Percentiles rank a stretch among this genome's conserved stretches.
phyloP scores from a whole-genome alignment of 1,139 yeast species.

The Trichomonascaceae sp. region DNA sequence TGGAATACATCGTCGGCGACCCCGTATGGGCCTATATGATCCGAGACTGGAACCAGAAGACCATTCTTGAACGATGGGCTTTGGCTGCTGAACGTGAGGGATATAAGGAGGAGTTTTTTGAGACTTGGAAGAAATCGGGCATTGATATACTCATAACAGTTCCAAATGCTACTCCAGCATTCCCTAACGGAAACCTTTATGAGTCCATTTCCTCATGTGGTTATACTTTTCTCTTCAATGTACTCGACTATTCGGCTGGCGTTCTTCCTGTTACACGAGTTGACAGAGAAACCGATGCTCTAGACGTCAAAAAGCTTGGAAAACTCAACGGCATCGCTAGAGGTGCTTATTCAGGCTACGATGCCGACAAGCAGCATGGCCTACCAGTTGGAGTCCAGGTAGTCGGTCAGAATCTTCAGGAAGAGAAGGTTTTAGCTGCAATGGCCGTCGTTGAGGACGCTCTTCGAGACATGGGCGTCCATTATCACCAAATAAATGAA shows the following conservation, averaged over 20 bases:
- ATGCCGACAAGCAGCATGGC: slow-evolving; percentile 52
- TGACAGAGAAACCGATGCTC: slow-evolving; percentile 41
- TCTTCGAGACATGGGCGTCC: slow-evolving; percentile 27
- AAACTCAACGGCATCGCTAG: slow-evolving; percentile 37
- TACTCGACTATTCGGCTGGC: slow-evolving; percentile 53
- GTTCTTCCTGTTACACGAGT: slow-evolving; percentile 55
- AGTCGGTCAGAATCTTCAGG: slow-evolving; percentile 52
- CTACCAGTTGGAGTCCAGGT: slow-evolving; percentile 65
- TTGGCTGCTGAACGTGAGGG: slow-evolving; percentile 35
- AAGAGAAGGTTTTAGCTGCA: slow-evolving; percentile 51
- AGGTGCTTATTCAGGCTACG: slow-evolving; percentile 41
- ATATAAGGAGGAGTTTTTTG: slow-evolving; percentile 34
- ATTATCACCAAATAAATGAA: slow-evolving; percentile 26
- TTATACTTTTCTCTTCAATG: slow-evolving; percentile 58
- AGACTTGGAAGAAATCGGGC: slow-evolving; percentile 33
- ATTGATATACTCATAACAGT: slow-evolving; percentile 37
- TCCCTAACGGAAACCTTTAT: slow-evolving; percentile 35
- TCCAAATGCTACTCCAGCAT: slow-evolving; percentile 38
- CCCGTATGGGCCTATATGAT: slow-evolving; percentile 37
- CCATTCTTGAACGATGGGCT: slow-evolving; percentile 36
- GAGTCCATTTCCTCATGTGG: slow-evolving; percentile 36
- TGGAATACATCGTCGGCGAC: slow-evolving; percentile 33
- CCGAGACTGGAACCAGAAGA: slow-evolving; percentile 35
- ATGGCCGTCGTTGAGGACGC: slow-evolving; percentile 36
- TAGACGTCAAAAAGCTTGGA: slow-evolving; percentile 29